Base-by-base conservation (phyloP, 257 asterid species). In the Coffea eugenioides region DNA sequence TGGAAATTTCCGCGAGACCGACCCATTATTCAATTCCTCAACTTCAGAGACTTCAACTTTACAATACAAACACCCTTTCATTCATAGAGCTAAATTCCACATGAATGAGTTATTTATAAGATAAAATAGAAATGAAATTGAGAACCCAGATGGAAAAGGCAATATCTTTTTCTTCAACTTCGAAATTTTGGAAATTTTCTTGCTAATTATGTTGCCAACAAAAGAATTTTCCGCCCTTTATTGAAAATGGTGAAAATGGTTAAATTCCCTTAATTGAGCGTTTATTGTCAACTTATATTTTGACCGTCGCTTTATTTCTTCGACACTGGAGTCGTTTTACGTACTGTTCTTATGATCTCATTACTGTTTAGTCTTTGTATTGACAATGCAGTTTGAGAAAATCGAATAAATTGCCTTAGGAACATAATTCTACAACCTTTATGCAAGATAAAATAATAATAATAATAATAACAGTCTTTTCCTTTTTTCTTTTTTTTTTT, bases 1-100 rank as follows among this genome's bases (percentile, higher is more conserved):
- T 91, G 93, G 68, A 92, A 92, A 83, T 91, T 94, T 69, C 95
- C 93, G 77, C 96, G 97, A 80, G 97, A 94, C 65, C 98, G 91
- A 79, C 98, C 98, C 98, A 94, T 93, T 80, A 83, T 57, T 57
- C 8, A 57, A 57, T 52, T 52, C 59, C 59, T 52, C 59, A 52
- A 5, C 21, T 52, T 52, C 59, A 52, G 21, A 52, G 59, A 14
- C 18, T 14, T 52, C 59, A 52, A 20, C 57, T 51, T 51, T 51
- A 51, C 14, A 13, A 15, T 51, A 51, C 18, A 52, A 52, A 52
- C 5, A 52, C 59, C 59, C 59, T 14, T 14, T 14, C 16, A 5
- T 52, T 52, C 59, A 52, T 14, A 52, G 3, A 52, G 20, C 59
- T 52, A 52, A 52, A 27, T 67, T n/a, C 74, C 11, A 31, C 27